phyloP scores from a whole-genome alignment of 2,329 filamentous ascomycete species.

The Ascocoryne sarcoides region DNA sequence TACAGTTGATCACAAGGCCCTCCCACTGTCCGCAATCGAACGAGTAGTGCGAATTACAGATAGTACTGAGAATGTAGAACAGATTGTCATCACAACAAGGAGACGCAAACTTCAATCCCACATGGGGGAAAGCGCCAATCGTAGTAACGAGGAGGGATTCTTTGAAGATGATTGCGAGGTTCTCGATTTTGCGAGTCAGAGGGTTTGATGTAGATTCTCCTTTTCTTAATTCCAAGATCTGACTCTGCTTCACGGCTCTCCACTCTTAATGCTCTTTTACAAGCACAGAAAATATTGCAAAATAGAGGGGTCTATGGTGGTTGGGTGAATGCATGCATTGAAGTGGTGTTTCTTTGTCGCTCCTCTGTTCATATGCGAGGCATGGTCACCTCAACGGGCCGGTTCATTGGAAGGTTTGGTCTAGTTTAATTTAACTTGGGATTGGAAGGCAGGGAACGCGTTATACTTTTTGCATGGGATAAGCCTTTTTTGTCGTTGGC shows the following conservation, averaged over 20 bases:
- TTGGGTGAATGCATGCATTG: conserved; percentile 12
- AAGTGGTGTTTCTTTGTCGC: conserved; percentile 4
- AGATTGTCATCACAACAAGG: conserved; percentile 76
- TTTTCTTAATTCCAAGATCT: not conserved
- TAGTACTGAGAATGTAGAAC: conserved; percentile 47
- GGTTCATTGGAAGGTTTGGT: conserved; percentile 4
- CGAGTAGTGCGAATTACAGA: conserved; percentile 47
- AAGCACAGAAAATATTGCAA: conserved; percentile 2
- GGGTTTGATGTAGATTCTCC: conserved; percentile 36
- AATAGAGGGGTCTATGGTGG: conserved; percentile 10
- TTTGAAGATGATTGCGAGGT: conserved; percentile 93
- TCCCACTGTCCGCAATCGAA: conserved; percentile 57
- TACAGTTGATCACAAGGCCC: conserved; percentile 43
- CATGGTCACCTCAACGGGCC: conserved; percentile 15
- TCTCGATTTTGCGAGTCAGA: conserved; percentile 72
- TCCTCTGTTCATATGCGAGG: conserved; percentile 9
- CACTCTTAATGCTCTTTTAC: conserved; percentile 2
- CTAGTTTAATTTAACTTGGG: not conserved
- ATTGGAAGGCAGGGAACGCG: not conserved
- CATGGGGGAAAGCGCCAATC: conserved; percentile 31
- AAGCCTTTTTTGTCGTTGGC: conserved; percentile 9
- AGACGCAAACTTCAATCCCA: conserved; percentile 52
- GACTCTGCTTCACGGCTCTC: not conserved
- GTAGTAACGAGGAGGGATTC: conserved; percentile 64
- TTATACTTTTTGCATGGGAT: conserved; percentile 4